Evolutionary conservation across 2,329 filamentous ascomycete species (phyloP).

Genomic region (Bipolaris bicolor): DNA sequence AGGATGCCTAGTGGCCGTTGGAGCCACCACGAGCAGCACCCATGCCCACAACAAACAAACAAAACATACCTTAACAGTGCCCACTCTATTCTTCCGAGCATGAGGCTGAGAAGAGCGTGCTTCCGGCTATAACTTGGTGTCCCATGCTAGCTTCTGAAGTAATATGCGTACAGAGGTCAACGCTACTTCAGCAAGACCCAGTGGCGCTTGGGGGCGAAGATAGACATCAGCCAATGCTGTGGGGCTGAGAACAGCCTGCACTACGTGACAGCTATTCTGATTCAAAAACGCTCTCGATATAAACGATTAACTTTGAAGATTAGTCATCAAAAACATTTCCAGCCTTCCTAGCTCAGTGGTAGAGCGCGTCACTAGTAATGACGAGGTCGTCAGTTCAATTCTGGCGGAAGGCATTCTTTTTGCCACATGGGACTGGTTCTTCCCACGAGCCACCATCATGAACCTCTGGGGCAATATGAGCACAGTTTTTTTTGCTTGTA

Average conservation of each 20-base stretch:
- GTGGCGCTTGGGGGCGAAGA: too few species aligned
- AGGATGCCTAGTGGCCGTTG: background rate
- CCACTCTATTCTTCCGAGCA: background rate
- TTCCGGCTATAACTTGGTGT: background rate
- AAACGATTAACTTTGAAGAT: background rate
- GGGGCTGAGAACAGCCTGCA: too few species aligned
- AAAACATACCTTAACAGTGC: background rate
- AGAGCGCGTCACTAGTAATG: constrained; percentile 51
- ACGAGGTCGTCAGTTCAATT: constrained; percentile 43
- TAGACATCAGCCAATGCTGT: too few species aligned
- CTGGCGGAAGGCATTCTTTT: constrained; percentile 15
- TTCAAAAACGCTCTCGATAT: too few species aligned
- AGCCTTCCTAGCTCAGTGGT: constrained; percentile 47
- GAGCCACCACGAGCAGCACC: background rate
- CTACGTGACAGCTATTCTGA: too few species aligned
- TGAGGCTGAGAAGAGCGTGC: background rate
- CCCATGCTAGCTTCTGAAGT: background rate
- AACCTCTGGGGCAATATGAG: background rate
- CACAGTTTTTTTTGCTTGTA: background rate
- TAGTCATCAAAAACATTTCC: constrained; percentile 10
- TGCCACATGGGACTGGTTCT: background rate
- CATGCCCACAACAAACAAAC: background rate
- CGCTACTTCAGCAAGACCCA: too few species aligned
- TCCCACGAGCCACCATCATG: background rate
- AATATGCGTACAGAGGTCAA: too few species aligned